Conservation (phyloP, 345 rosid genomes). For the Eucalyptus dawsonii region DNA sequence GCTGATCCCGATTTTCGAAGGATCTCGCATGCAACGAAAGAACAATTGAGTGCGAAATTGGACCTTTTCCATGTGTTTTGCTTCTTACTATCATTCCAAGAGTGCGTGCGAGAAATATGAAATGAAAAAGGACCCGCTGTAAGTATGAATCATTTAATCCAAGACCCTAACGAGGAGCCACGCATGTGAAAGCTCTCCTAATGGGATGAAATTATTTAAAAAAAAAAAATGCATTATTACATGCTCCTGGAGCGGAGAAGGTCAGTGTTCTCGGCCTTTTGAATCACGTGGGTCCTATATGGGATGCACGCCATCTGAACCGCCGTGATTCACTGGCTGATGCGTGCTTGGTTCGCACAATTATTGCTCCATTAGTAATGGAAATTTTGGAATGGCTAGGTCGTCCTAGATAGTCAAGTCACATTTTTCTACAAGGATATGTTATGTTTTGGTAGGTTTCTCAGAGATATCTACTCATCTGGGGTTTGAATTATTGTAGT, state of each 20-base stretch:
- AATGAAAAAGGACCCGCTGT: not conserved
- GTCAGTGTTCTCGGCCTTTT: not conserved
- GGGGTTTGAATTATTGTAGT: not conserved
- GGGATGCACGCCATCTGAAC: not conserved
- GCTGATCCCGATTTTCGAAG: not conserved
- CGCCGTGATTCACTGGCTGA: not conserved
- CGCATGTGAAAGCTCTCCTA: not conserved
- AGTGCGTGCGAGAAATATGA: not conserved
- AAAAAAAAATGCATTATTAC: not conserved
- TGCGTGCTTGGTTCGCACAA: not conserved
- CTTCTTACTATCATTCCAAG: not conserved
- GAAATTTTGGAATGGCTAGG: not conserved
- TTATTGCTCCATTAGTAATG: not conserved
- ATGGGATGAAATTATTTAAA: not conserved
- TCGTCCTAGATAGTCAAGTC: not conserved
- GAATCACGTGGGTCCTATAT: not conserved
- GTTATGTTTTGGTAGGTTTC: not conserved
- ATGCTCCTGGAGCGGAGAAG: not conserved
- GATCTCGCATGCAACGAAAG: not conserved
- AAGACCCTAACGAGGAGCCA: not conserved
- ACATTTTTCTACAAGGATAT: not conserved
- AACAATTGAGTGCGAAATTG: not conserved
- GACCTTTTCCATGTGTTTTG: not conserved
- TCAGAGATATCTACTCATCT: not conserved
- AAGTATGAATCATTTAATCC: not conserved